Conservation (phyloP, 495 filamentous ascomycete genomes). For the Penicillium turbatum region DNA sequence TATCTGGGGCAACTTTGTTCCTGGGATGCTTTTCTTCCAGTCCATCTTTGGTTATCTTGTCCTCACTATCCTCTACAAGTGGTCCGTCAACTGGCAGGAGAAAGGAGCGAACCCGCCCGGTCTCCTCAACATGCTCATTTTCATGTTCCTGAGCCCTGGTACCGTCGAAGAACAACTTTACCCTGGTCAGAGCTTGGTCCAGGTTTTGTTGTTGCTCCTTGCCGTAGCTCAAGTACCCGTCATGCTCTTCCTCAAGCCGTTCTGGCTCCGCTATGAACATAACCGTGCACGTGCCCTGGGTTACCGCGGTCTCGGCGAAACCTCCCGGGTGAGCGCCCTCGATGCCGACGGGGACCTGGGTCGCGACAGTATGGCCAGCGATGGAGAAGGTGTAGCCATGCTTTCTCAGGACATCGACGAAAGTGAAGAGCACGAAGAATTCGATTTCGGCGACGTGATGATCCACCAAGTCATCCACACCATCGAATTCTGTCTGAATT, state of each 20-base stretch:
- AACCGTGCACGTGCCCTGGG: conserved; percentile 81
- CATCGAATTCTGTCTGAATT: conserved; percentile 99
- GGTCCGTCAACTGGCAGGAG: conserved; percentile 82
- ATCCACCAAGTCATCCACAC: conserved; percentile 99
- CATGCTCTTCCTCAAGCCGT: conserved; percentile 89
- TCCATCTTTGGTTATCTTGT: conserved; percentile 97
- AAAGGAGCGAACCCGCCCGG: conserved; percentile 66
- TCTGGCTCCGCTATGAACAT: conserved; percentile 88
- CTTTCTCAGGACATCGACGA: conserved; percentile 78
- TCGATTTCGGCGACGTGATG: conserved; percentile 93
- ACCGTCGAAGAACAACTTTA: conserved; percentile 72
- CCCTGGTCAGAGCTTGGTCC: conserved; percentile 66
- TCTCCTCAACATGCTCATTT: conserved; percentile 97
- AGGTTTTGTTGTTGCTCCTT: conserved; percentile 74
- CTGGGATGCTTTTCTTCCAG: conserved; percentile 99
- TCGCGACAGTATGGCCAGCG: conserved; percentile 72
- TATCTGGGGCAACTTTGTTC: conserved; percentile 94
- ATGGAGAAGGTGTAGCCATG: conserved; percentile 85
- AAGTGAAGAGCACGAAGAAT: conserved; percentile 83
- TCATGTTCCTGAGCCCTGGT: conserved; percentile 95
- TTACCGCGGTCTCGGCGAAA: conserved; percentile 89
- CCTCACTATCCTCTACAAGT: conserved; percentile 92
- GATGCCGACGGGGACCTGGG: conserved; percentile 63
- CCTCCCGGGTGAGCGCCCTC: conserved; percentile 77
- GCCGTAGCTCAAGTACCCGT: conserved; percentile 84